Percentiles rank a stretch among this genome's conserved stretches.
Conservation (phyloP, 192 early-diverging fungal species). For the Obelidium mucronatum region DNA sequence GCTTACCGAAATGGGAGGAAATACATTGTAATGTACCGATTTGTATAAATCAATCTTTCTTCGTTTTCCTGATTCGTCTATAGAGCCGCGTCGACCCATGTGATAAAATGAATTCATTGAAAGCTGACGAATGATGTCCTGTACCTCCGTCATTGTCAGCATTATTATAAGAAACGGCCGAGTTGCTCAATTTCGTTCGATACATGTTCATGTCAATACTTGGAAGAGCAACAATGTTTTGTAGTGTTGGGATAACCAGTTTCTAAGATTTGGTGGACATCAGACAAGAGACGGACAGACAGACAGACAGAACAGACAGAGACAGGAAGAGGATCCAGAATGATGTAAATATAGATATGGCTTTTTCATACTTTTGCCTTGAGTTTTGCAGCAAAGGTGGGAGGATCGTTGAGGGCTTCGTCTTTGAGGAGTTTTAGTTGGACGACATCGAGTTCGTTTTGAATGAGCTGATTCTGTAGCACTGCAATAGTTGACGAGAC, state of each 20-base stretch:
- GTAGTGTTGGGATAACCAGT: not conserved
- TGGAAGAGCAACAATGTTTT: slow-evolving; percentile 6
- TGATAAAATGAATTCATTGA: too few species aligned
- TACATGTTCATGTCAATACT: slow-evolving; percentile 5
- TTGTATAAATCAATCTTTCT: slow-evolving; percentile 6
- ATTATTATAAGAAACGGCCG: not conserved
- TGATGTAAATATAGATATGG: not conserved
- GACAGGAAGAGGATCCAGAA: not conserved
- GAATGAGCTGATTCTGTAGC: not conserved
- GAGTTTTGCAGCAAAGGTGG: not conserved
- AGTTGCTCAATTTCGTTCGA: not conserved
- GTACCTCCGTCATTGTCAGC: too few species aligned
- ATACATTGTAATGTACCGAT: not conserved
- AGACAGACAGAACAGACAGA: too few species aligned
- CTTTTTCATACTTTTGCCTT: not conserved
- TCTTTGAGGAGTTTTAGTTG: not conserved
- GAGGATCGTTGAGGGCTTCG: not conserved
- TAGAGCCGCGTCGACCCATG: too few species aligned
- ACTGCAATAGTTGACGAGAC: not conserved
- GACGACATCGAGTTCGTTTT: slow-evolving; percentile 10
- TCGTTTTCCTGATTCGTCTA: too few species aligned
- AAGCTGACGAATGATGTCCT: too few species aligned
- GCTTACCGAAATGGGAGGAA: not conserved
- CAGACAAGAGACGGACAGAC: too few species aligned
- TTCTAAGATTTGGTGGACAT: not conserved